phyloP scores from a whole-genome alignment of 106 monocot species.

The Ottelia alismoides region DNA sequence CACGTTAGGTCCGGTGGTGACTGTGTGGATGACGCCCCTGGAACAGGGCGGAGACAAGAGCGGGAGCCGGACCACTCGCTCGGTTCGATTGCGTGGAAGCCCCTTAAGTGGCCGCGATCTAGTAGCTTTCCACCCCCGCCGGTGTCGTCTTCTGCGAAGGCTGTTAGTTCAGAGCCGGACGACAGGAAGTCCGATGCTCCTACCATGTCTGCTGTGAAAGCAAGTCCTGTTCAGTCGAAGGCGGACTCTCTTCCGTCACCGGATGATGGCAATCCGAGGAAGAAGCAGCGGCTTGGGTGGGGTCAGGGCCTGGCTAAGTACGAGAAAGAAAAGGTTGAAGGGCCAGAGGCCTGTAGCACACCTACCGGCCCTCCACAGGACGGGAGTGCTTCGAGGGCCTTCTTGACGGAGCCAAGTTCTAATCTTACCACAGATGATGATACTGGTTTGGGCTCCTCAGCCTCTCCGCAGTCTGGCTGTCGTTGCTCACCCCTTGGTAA shows the following conservation, averaged over 20 bases:
- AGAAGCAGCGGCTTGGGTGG: conserved; percentile 91
- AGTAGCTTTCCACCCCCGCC: conserved; percentile 19
- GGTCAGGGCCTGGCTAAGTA: conserved; percentile 91
- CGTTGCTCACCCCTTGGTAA: conserved; percentile 41
- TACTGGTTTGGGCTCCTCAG: conserved; percentile 30
- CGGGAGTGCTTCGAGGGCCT: background rate
- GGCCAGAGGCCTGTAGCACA: conserved; percentile 23
- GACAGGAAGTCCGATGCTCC: no score
- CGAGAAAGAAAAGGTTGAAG: conserved; percentile 82
- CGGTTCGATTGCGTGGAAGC: conserved; percentile 36
- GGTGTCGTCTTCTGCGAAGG: no score
- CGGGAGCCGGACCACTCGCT: conserved; percentile 24
- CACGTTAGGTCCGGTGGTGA: conserved; percentile 19
- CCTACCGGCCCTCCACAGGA: no score
- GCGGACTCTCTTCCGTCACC: conserved; percentile 12
- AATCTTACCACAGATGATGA: background rate
- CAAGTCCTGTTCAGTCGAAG: conserved; percentile 22
- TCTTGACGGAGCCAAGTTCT: background rate
- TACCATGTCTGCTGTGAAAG: conserved; percentile 34
- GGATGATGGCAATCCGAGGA: conserved; percentile 49
- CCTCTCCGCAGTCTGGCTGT: conserved; percentile 29
- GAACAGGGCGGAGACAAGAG: conserved; percentile 25
- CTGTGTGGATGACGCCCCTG: conserved; percentile 26
- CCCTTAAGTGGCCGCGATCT: conserved; percentile 48
- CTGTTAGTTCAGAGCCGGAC: no score